Base-by-base conservation (phyloP, 2,329 filamentous ascomycete genomes). In the Cercospora beticola region DNA sequence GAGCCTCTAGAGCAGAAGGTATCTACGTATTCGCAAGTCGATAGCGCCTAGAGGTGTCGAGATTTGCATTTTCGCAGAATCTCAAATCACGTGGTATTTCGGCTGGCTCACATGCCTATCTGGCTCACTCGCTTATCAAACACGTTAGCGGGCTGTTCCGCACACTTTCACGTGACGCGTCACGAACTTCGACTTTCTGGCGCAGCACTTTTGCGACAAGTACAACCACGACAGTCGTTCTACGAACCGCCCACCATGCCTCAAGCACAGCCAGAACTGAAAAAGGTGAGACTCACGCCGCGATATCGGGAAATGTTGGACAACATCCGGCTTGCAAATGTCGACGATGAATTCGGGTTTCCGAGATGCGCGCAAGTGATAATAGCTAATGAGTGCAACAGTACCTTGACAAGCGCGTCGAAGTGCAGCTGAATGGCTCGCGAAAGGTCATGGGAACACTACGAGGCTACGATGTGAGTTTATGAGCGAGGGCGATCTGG, bases 351-450 rank as follows among this genome's bases (percentile, higher is more conserved):
- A 40, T 23, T 18, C 12, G 18, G 40, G 54, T 36, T 21, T 56
- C 23, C 31, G 9, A 16, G 31, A 52, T 16, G 18, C 54, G 54
- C 40, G 30, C 58, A 18, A 8, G 30, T 3, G n/a, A 31, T n/a
- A 56, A 54, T 30, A 64, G 36, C 63, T 68, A 33, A 64, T 57
- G 9, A 36, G 9, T 60, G 16, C 26, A 62, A 61, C 77, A 99
- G 95, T 99, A 99, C 83, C 93, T 99, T 83, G 95, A 99, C 86
- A 99, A 99, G 89, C 89, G 94, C 83, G 88, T 99, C 79, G 97
- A 97, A 82, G 93, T 98, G 74, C 94, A 99, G 82, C 86, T 99
- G 65, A 99, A 99, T 82, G 95, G 95, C 78, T 97, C 94, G 82
- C 92, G 95, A 81, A 98, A 97, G 83, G 94, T 99, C 71, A 93